Evolutionary conservation across 1,284 basidiomycete species (phyloP), one percentile per base, ranked within the genome.

Genomic region (Ustilago crameri): DNA sequence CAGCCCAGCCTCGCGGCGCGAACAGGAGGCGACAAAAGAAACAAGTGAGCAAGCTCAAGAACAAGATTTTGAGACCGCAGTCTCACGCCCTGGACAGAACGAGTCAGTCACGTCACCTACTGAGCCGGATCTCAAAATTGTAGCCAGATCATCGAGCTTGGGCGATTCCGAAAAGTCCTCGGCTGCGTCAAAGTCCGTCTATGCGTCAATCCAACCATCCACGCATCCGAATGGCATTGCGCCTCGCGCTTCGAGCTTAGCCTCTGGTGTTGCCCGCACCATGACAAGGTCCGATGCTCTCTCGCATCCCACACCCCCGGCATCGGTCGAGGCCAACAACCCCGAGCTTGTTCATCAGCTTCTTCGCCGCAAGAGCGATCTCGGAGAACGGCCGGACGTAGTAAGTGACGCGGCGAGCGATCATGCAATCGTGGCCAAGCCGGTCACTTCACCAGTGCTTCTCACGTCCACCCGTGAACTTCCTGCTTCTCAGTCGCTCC

Each of bases 321-420:
- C 69, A 2, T 64, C 51, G 17, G 64, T 69, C 10, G 77, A 79
- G 30, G 70, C 74, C 26, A 61, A 52, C 47, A 60, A 74, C 32
- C 73, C 73, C 2, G 59, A 74, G n/a, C 57, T 64, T 14, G 59
- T 73, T 4, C 68, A 74, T 52, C 60, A 74, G 54, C 69, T 79
- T 9, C 56, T 76, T n/a, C 67, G 76, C 8, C 60, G 71, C 41
- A 66, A 60, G 37, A 76, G 71, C 30, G 61, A 74, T 35, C 40
- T 71, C 3, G 61, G 55, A 17, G 47, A 52, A 50, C 48, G 41
- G 10, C 53, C 61, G 1, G 54, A 57, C 18, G 17, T 40, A 23
- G 15, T 51, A 17, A 24, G 51, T 3, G 74, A 76, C 24, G 51
- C 71, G 20, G 76, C 76, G 1, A 78, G 76, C 44, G 76, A 78